Conservation (phyloP, 1,284 basidiomycete genomes). For the Singerocomus rubriflavus region DNA sequence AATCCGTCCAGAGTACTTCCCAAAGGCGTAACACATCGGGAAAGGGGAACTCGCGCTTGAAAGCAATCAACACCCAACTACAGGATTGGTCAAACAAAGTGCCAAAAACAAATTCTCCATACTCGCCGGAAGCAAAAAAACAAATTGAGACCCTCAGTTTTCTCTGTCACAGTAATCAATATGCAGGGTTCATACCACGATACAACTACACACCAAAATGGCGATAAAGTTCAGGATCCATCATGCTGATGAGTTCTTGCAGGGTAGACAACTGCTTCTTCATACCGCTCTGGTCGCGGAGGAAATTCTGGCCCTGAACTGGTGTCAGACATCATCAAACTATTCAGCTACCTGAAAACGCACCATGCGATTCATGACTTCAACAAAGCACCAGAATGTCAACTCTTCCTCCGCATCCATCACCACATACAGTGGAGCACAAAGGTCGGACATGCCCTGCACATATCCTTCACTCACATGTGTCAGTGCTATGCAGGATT, state of each 20-base stretch:
- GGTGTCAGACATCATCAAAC: constrained; percentile 4
- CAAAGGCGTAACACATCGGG: constrained; percentile 86
- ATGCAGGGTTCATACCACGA: background rate
- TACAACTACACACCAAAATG: constrained; percentile 61
- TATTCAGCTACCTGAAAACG: constrained; percentile 23
- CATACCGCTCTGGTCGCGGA: constrained; percentile 98
- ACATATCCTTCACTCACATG: constrained; percentile 65
- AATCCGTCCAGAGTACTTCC: constrained; percentile 96
- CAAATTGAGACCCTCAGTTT: constrained; percentile 86
- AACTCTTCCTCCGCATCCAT: constrained; percentile 85
- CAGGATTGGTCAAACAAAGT: constrained; percentile 1
- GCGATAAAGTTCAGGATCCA: constrained; percentile 91
- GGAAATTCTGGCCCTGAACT: constrained; percentile 89
- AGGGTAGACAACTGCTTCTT: constrained; percentile 87
- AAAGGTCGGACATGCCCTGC: constrained; percentile 97
- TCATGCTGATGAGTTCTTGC: constrained; percentile 86
- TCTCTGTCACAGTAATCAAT: constrained; percentile 51
- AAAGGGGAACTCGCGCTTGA: constrained; percentile 95
- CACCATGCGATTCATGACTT: constrained; percentile 94
- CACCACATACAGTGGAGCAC: constrained; percentile 90
- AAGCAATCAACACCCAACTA: constrained; percentile 85
- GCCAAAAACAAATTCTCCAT: background rate
- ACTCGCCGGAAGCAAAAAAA: constrained; percentile 96
- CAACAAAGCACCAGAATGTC: constrained; percentile 95
- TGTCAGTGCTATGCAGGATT: constrained; percentile 18